These are phyloP conservation scores for Xylaria sp. DNA, from an alignment of 2,329 filamentous ascomycete genomes.

Conservation along the genomic window DNA sequence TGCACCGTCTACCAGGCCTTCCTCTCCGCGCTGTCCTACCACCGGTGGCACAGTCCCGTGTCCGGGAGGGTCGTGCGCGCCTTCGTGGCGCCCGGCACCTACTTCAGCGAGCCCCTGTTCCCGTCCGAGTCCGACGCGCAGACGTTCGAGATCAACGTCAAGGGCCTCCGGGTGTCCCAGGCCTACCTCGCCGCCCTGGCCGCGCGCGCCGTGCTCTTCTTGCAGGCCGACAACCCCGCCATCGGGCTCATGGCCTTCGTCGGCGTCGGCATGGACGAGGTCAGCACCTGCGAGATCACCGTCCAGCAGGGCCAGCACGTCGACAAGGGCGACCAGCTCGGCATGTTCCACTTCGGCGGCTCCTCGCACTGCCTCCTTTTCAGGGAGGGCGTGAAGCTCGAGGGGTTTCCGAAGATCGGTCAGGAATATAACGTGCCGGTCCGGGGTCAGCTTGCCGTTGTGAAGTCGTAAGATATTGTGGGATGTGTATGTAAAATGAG, in stretches of 20 bases:
- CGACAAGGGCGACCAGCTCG: slow-evolving; percentile 75
- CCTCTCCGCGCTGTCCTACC: slow-evolving; percentile 67
- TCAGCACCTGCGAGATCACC: slow-evolving; percentile 76
- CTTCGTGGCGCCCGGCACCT: slow-evolving; percentile 64
- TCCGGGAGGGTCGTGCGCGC: slow-evolving; percentile 63
- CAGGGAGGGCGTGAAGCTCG: slow-evolving; percentile 62
- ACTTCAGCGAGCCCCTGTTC: slow-evolving; percentile 64
- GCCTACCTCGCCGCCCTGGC: slow-evolving; percentile 75
- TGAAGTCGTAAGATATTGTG: slow-evolving; percentile 32
- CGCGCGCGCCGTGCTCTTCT: slow-evolving; percentile 74
- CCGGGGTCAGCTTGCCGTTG: slow-evolving; percentile 41
- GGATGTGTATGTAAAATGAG: background rate
- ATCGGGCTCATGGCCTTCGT: slow-evolving; percentile 78
- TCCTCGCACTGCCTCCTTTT: slow-evolving; percentile 76
- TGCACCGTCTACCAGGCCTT: slow-evolving; percentile 71
- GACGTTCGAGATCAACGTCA: slow-evolving; percentile 42
- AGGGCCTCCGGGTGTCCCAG: slow-evolving; percentile 60
- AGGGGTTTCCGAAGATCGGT: slow-evolving; percentile 39
- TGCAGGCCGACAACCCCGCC: slow-evolving; percentile 72
- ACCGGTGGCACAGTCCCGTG: slow-evolving; percentile 70
- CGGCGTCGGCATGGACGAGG: slow-evolving; percentile 80
- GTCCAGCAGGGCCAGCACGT: slow-evolving; percentile 72
- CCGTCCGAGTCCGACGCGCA: slow-evolving; percentile 43
- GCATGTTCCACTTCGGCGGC: slow-evolving; percentile 86
- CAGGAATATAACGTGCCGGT: slow-evolving; percentile 44